Evolutionary conservation across 345 rosid genomes (phyloP).

Genomic region (Eucalyptus victrix): DNA sequence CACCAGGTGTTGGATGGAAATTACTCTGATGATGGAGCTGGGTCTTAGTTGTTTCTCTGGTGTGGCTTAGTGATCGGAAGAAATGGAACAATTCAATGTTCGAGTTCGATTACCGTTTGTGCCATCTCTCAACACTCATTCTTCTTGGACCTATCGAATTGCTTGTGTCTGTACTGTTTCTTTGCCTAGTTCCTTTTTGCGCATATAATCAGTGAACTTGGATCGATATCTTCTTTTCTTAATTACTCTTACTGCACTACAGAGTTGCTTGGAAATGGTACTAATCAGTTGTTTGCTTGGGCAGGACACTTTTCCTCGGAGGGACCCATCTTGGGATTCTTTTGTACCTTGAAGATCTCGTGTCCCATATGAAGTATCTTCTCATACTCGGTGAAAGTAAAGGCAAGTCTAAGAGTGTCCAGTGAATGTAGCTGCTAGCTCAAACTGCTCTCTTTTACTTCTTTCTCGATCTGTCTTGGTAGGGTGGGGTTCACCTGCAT

Average conservation of each 20-base stretch:
- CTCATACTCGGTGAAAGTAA: neutral
- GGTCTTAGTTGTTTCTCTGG: too few relatives aligned
- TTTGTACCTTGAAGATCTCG: constrained; percentile 20
- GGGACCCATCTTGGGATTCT: constrained; percentile 44
- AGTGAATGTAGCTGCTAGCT: neutral
- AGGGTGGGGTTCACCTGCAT: neutral
- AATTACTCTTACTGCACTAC: neutral
- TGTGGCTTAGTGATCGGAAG: too few relatives aligned
- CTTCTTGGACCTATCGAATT: neutral
- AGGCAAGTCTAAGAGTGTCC: too few relatives aligned
- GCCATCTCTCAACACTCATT: too few relatives aligned
- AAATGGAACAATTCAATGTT: neutral
- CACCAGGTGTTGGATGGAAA: too few relatives aligned
- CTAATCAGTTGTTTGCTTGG: neutral
- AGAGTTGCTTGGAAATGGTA: neutral
- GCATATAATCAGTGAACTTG: neutral
- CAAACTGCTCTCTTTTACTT: neutral
- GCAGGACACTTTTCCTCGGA: constrained; percentile 69
- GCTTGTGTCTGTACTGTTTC: neutral
- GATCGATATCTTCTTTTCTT: too few relatives aligned
- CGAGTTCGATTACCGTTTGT: too few relatives aligned
- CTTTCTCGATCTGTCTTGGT: too few relatives aligned
- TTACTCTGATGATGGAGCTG: too few relatives aligned
- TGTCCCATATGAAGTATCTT: constrained; percentile 16
- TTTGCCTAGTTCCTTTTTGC: neutral